Evolutionary conservation across 192 early-diverging fungal genomes (phyloP).

Genomic region (Lunasporangiospora selenospora): DNA sequence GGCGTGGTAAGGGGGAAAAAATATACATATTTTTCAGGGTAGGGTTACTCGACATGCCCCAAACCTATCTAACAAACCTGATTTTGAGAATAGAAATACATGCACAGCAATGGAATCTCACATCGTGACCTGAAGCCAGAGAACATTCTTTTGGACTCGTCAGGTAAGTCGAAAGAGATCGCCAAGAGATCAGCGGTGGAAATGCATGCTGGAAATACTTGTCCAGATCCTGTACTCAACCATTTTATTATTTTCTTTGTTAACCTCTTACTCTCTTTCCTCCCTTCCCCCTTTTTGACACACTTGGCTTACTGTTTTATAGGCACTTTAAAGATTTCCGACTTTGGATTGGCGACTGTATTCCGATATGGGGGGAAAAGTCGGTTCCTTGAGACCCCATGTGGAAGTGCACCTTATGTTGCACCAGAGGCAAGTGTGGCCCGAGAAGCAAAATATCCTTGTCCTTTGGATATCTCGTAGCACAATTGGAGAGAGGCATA

Average conservation of each 20-base stretch:
- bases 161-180: constrained; percentile 23
- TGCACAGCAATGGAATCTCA: constrained; percentile 34
- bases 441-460: not conserved
- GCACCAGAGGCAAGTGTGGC: constrained; percentile 57
- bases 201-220: not conserved
- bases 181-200: not conserved
- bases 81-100: constrained; percentile 29
- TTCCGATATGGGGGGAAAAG: constrained; percentile 59
- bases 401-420: constrained; percentile 77
- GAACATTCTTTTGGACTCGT: constrained; percentile 54
- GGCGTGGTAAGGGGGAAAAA: constrained; percentile 67
- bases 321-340: constrained; percentile 76
- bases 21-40: too few relatives aligned
- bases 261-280: constrained; percentile 7
- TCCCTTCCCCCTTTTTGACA: too few relatives aligned
- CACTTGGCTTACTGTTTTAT: too few relatives aligned
- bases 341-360: constrained; percentile 78
- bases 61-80: not conserved
- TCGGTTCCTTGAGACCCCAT: constrained; percentile 69
- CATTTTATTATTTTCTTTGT: not conserved
- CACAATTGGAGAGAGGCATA: too few relatives aligned
- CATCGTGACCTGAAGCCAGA: constrained; percentile 87
- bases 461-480: not conserved
- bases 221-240: too few relatives aligned
- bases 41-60: too few relatives aligned